Evolutionary conservation across 805 yeast genomes (phyloP), one percentile per base, ranked within the genome.

Genomic region (Starmera amethionina): DNA sequence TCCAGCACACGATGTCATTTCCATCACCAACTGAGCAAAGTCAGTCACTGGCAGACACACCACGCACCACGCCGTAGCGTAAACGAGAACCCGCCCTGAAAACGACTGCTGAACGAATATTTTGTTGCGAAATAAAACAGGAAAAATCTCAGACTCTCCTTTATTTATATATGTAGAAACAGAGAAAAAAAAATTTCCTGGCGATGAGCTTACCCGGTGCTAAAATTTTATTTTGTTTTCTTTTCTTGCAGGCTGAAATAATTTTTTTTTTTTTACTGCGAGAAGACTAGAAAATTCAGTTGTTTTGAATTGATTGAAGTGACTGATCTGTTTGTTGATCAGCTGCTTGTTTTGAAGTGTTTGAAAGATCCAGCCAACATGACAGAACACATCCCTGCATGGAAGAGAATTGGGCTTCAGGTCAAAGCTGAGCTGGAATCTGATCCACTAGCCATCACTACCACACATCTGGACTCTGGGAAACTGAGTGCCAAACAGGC

Each of bases 351-450:
- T 27, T 11, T 7, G 25, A 8, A 14, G 8, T 36, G 12, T n/a
- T 22, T 22, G 8, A 25, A 12, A 10, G 27, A 10, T 5, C n/a
- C 13, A n/a, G 32, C 34, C 4, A 31, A 7, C 8, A 55, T 54
- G 58, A 35, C 46, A 11, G 52, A 48, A 30, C 54, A 51, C 47
- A 59, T 75, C n/a, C 94, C 95, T 32, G 94, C 94, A 1, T 84
- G 95, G 95, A 84, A 84, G 57, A 69, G 77, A 50, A 67, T 80
- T 8, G 95, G 95, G 27, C 69, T 85, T 34, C 66, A 76, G 50
- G 77, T 81, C 40, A 70, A 77, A 47, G 64, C 70, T 35, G 65
- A 65, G 7, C 46, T 65, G 4, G 64, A 61, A 4, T 56, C 59
- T 13, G 80, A 74, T 47, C 77, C 73, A 1, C 55, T 70, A 34